Evolutionary conservation across 495 filamentous ascomycete species (phyloP).

Genomic region (Trichoderma virens): DNA sequence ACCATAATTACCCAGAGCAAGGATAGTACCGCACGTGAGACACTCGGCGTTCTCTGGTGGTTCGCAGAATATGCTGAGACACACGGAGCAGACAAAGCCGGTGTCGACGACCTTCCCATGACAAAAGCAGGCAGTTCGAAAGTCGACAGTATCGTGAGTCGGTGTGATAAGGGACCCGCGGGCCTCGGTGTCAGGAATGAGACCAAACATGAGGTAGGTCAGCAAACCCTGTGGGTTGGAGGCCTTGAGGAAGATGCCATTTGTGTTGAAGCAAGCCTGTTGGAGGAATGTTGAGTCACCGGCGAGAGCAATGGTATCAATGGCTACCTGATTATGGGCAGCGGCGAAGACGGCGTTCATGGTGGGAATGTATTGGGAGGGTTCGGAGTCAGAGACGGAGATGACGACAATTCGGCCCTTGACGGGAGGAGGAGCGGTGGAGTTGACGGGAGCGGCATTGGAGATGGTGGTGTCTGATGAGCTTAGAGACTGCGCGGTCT

Average conservation of each 20-base stretch:
- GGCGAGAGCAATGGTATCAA: constrained; percentile 81
- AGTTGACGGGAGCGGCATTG: constrained; percentile 22
- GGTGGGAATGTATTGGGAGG: constrained; percentile 89
- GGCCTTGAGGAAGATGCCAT: constrained; percentile 78
- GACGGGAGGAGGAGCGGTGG: constrained; percentile 38
- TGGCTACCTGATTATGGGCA: constrained; percentile 72
- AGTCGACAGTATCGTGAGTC: constrained; percentile 83
- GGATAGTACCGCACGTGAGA: constrained; percentile 81
- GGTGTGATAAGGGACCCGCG: constrained; percentile 63
- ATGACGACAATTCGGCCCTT: constrained; percentile 80
- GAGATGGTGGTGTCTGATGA: constrained; percentile 19
- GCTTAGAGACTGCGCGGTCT: constrained; percentile 35
- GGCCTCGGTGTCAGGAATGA: constrained; percentile 60
- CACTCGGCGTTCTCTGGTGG: constrained; percentile 54
- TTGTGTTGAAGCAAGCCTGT: constrained; percentile 85
- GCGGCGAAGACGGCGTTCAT: constrained; percentile 98
- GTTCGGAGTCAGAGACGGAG: constrained; percentile 72
- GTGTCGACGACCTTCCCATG: constrained; percentile 85
- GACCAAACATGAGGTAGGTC: constrained; percentile 94
- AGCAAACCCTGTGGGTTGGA: constrained; percentile 55
- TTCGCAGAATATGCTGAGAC: constrained; percentile 65
- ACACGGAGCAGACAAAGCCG: constrained; percentile 92
- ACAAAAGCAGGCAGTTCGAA: constrained; percentile 94
- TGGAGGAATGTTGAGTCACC: constrained; percentile 84
- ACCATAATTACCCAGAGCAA: constrained; percentile 69